Evolutionary conservation across 2,329 filamentous ascomycete genomes (phyloP).

Genomic region (Fusarium tricinctum): DNA sequence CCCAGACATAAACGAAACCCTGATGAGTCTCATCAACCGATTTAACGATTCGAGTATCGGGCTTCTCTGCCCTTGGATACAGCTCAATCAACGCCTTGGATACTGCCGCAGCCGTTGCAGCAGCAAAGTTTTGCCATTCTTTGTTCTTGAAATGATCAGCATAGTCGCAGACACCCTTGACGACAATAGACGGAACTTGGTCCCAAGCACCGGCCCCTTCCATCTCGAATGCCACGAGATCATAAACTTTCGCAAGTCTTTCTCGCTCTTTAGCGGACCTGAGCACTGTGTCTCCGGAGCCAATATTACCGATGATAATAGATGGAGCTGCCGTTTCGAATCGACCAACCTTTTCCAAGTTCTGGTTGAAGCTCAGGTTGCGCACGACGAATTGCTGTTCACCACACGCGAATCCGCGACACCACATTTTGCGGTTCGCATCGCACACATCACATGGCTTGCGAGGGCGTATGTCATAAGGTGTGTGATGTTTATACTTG

Average conservation of each 20-base stretch:
- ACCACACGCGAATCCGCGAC: too few relatives aligned
- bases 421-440: too few relatives aligned
- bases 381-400: too few relatives aligned
- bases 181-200: slow-evolving; percentile 54
- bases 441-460: too few relatives aligned
- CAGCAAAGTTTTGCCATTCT: slow-evolving; percentile 57
- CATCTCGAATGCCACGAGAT: slow-evolving; percentile 52
- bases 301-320: slow-evolving; percentile 56
- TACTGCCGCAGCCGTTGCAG: slow-evolving; percentile 56
- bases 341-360: background rate
- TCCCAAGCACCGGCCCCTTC: slow-evolving; percentile 54
- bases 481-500: too few relatives aligned
- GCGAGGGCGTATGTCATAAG: too few relatives aligned
- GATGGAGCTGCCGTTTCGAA: slow-evolving; percentile 1
- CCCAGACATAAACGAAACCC: too few relatives aligned
- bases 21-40: background rate
- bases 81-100: slow-evolving; percentile 56
- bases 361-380: background rate
- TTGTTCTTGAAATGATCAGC: slow-evolving; percentile 46
- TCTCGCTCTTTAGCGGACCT: slow-evolving; percentile 56
- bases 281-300: slow-evolving; percentile 54
- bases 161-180: slow-evolving; percentile 58
- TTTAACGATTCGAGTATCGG: background rate
- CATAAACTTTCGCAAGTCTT: slow-evolving; percentile 40
- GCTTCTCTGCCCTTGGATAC: slow-evolving; percentile 9